These are phyloP conservation scores for Flaveria trinervia DNA, from an alignment of 129 eudicot genomes.

Conservation along the genomic window DNA sequence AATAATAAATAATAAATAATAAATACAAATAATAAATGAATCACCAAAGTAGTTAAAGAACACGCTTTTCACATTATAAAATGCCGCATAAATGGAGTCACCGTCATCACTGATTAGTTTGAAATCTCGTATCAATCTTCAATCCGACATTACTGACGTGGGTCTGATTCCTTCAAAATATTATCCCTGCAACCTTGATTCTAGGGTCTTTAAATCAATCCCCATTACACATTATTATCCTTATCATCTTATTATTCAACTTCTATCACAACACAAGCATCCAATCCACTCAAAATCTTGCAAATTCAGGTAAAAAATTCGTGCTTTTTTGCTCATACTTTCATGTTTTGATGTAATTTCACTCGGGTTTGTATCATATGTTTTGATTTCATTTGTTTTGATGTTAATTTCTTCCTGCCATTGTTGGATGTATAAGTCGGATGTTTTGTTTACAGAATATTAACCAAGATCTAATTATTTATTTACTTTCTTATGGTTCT, in stretches of 20 bases:
- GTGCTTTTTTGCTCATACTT: conserved; percentile 1
- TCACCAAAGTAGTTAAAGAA: no score
- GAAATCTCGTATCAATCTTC: conserved; percentile 8
- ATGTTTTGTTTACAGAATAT: no score
- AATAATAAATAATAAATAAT: no score
- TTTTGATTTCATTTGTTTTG: not conserved
- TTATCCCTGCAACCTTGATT: conserved; percentile 24
- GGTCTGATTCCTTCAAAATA: conserved; percentile 36
- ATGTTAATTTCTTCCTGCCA: no score
- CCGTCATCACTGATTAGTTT: not conserved
- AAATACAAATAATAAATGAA: no score
- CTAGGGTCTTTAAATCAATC: conserved; percentile 18
- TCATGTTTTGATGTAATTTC: not conserved
- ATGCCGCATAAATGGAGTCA: conserved; percentile 5
- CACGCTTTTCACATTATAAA: no score
- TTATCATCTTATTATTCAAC: conserved; percentile 3
- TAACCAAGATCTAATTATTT: not conserved
- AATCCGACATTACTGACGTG: conserved; percentile 36
- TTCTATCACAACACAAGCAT: conserved; percentile 13
- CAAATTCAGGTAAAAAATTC: conserved; percentile 12
- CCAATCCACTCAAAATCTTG: conserved; percentile 12
- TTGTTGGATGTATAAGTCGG: no score
- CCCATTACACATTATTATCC: not conserved
- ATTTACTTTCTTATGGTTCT: no score
- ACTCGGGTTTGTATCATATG: not conserved